Evolutionary conservation across 2,329 filamentous ascomycete genomes (phyloP).

Genomic region (Fusarium domesticum): DNA sequence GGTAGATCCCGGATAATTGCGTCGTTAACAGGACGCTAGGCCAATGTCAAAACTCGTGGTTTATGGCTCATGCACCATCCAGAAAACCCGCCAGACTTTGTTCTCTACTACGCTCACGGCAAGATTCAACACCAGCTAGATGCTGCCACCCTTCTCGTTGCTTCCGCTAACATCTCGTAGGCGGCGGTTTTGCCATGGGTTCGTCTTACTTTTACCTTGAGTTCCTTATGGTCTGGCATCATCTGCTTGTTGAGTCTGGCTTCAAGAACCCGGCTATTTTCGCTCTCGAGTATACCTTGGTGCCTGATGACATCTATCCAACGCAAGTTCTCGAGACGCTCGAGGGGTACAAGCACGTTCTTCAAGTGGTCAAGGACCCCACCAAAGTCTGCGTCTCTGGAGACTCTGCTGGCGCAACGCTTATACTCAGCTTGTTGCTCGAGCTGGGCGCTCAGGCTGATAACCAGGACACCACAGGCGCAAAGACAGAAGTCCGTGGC

Average conservation of each 20-base stretch:
- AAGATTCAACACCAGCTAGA: constrained; percentile 23
- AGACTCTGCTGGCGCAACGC: constrained; percentile 74
- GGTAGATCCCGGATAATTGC: neutral
- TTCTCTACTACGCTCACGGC: constrained; percentile 83
- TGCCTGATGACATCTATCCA: constrained; percentile 71
- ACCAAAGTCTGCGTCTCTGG: constrained; percentile 68
- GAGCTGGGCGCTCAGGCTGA: constrained; percentile 49
- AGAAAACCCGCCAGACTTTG: constrained; percentile 63
- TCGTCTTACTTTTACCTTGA: constrained; percentile 82
- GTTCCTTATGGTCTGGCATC: constrained; percentile 71
- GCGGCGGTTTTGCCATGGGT: constrained; percentile 81
- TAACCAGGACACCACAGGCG: constrained; percentile 18
- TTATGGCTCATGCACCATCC: constrained; percentile 67
- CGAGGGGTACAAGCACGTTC: constrained; percentile 67
- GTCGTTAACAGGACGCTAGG: constrained; percentile 11
- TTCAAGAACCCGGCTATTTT: constrained; percentile 77
- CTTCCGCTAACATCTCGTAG: constrained; percentile 36
- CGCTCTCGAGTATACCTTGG: constrained; percentile 75
- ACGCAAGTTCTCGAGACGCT: constrained; percentile 69
- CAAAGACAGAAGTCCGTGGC: constrained; percentile 9
- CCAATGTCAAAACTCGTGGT: constrained; percentile 52
- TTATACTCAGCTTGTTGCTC: constrained; percentile 70
- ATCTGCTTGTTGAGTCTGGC: constrained; percentile 60
- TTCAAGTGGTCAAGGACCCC: constrained; percentile 56
- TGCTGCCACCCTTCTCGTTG: neutral